Conservation (phyloP, 345 rosid genomes). For the Brassica juncea region DNA sequence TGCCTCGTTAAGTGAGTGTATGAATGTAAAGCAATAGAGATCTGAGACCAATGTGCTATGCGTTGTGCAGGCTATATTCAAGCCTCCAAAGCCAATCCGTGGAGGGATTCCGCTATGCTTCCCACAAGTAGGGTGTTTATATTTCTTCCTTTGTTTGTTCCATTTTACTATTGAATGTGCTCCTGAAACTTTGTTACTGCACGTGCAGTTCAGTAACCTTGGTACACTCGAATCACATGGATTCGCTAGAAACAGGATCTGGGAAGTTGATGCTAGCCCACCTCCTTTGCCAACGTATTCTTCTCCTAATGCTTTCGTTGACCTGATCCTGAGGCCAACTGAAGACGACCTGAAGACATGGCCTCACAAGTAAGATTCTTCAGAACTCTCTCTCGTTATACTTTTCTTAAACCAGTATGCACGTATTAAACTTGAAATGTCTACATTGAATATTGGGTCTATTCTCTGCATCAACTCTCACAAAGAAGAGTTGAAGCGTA, state of each 20-base stretch:
- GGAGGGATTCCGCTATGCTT: slow-evolving; percentile 98
- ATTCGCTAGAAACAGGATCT: slow-evolving; percentile 85
- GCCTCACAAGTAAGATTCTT: slow-evolving; percentile 70
- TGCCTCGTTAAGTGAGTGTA: background rate
- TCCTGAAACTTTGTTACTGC: slow-evolving; percentile 13
- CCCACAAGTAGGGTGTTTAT: slow-evolving; percentile 67
- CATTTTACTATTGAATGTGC: slow-evolving; percentile 1
- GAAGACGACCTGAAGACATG: slow-evolving; percentile 85
- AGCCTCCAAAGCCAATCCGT: slow-evolving; percentile 84
- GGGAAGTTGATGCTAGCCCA: slow-evolving; percentile 76
- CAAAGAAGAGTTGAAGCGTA: slow-evolving; percentile 7
- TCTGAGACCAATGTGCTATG: slow-evolving; percentile 21
- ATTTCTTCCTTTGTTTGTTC: slow-evolving; percentile 14
- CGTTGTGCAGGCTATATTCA: slow-evolving; percentile 63
- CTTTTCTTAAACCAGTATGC: background rate
- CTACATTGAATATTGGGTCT: background rate
- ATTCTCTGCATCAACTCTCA: background rate
- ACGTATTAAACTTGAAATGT: background rate
- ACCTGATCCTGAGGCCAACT: slow-evolving; percentile 75
- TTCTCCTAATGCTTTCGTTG: slow-evolving; percentile 53
- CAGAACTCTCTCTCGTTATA: background rate
- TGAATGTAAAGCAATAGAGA: slow-evolving; percentile 2
- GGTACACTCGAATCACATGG: slow-evolving; percentile 88
- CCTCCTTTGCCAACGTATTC: slow-evolving; percentile 67
- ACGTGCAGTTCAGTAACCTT: slow-evolving; percentile 67